Percentiles rank a stretch among this genome's conserved stretches.
Evolutionary conservation across 805 yeast genomes (phyloP).

Genomic region (Torulaspora quercuum): DNA sequence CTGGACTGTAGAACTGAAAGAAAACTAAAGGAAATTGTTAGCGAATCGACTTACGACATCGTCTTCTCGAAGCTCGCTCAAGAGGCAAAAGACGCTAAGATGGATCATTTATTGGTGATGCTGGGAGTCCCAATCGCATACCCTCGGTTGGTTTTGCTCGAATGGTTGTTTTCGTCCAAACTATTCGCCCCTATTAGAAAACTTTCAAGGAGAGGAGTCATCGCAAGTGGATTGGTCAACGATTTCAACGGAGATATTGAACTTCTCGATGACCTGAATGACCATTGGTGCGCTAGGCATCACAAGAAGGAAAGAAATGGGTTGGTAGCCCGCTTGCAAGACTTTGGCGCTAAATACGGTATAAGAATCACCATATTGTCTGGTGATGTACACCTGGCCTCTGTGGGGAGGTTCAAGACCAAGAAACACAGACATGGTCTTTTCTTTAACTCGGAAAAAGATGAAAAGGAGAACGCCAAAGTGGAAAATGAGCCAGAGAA

Average conservation of each 20-base stretch:
- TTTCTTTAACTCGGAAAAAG: constrained; percentile 34
- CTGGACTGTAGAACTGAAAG: constrained; percentile 94
- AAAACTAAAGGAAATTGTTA: constrained; percentile 53
- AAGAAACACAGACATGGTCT: constrained; percentile 46
- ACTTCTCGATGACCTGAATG: constrained; percentile 87
- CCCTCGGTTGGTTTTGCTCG: constrained; percentile 91
- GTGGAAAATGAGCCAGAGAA: constrained; percentile 51
- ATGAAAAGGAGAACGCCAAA: constrained; percentile 40
- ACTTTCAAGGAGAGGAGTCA: constrained; percentile 57
- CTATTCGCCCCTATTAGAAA: constrained; percentile 61
- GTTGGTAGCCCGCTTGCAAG: constrained; percentile 57
- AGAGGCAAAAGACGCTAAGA: constrained; percentile 52
- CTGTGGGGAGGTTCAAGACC: constrained; percentile 72
- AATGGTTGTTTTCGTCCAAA: constrained; percentile 62
- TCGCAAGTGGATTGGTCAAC: constrained; percentile 72
- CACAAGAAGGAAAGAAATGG: constrained; percentile 84
- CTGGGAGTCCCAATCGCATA: constrained; percentile 94
- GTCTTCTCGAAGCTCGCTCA: constrained; percentile 56
- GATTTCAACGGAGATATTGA: constrained; percentile 92
- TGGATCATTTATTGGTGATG: constrained; percentile 76
- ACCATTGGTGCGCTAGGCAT: constrained; percentile 91
- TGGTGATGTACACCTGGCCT: constrained; percentile 92
- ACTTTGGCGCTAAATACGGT: constrained; percentile 59
- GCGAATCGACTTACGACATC: constrained; percentile 51
- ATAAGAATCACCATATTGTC: constrained; percentile 79